A percentile compares a stretch with the other conserved stretches of the same genome.
Conservation (phyloP, 495 filamentous ascomycete species). For the Schizothecium vesticola region DNA sequence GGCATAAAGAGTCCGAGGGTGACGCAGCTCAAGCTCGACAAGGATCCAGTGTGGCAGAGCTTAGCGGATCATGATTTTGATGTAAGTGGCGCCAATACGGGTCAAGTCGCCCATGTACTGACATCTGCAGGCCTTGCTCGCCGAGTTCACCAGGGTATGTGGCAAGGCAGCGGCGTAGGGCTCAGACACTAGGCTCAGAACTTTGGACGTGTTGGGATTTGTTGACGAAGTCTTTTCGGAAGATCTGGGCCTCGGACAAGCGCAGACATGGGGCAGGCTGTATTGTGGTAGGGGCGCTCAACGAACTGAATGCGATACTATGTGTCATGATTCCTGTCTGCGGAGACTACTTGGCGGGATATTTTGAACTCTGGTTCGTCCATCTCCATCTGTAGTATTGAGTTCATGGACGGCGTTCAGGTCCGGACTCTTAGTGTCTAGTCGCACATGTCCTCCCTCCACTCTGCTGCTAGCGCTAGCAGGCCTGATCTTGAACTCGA, state of each 20-base stretch:
- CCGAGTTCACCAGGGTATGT: slow-evolving; percentile 15
- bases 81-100: slow-evolving; percentile 20
- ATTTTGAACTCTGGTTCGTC: too few relatives aligned
- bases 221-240: neutral
- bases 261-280: too few relatives aligned
- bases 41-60: slow-evolving; percentile 40
- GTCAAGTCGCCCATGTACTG: neutral
- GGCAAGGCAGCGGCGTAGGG: neutral
- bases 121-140: slow-evolving; percentile 6
- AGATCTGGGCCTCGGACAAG: neutral
- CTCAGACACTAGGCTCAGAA: neutral
- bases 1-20: slow-evolving; percentile 53
- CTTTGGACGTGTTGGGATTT: neutral
- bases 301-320: neutral
- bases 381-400: too few relatives aligned
- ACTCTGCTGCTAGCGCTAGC: too few relatives aligned
- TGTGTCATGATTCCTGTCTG: too few relatives aligned
- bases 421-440: too few relatives aligned
- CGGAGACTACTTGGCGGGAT: too few relatives aligned
- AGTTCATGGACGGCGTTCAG: too few relatives aligned
- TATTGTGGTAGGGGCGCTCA: too few relatives aligned
- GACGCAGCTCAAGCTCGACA: slow-evolving; percentile 38
- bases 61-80: slow-evolving; percentile 47
- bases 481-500: too few relatives aligned
- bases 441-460: too few relatives aligned